A percentile compares a stretch with the other conserved stretches of the same genome.
phyloP scores from a whole-genome alignment of 106 monocot species.

The Dendrobium chrysotoxum region DNA sequence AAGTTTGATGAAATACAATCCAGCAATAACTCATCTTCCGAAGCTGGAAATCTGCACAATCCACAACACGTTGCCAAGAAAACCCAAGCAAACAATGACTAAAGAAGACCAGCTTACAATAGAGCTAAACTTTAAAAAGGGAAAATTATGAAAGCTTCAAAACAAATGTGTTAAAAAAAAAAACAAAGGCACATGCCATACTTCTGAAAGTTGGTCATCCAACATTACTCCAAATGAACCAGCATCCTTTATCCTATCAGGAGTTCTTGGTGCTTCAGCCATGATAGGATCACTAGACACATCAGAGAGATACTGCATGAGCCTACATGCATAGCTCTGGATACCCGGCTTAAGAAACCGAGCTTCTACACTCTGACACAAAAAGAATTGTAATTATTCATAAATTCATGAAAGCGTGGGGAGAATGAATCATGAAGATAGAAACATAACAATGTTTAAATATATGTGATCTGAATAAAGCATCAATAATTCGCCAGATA shows the following conservation, averaged over 20 bases:
- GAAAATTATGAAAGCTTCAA: not conserved
- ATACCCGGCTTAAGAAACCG: constrained; percentile 20
- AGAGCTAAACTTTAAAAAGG: not conserved
- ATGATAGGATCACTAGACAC: constrained; percentile 15
- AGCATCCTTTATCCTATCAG: constrained; percentile 55
- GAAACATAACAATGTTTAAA: not conserved
- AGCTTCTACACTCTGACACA: constrained; percentile 3
- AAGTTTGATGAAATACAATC: not conserved
- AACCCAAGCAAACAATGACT: not conserved
- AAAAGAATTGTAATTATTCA: not conserved
- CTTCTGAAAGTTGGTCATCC: constrained; percentile 65
- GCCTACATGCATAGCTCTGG: constrained; percentile 60
- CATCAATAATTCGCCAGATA: not conserved
- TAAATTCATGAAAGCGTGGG: not conserved
- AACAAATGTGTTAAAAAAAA: constrained; percentile 2
- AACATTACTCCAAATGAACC: constrained; percentile 41
- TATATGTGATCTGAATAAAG: not conserved
- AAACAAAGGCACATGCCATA: constrained; percentile 18
- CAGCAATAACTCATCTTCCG: not conserved
- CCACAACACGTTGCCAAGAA: not conserved
- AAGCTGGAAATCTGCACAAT: not conserved
- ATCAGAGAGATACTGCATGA: constrained; percentile 35
- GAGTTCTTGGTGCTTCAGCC: constrained; percentile 73
- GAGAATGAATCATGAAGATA: not conserved
- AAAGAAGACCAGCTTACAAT: not conserved